Base-by-base conservation (phyloP, 306 rosid species). In the Sechiopsis laciniata region DNA sequence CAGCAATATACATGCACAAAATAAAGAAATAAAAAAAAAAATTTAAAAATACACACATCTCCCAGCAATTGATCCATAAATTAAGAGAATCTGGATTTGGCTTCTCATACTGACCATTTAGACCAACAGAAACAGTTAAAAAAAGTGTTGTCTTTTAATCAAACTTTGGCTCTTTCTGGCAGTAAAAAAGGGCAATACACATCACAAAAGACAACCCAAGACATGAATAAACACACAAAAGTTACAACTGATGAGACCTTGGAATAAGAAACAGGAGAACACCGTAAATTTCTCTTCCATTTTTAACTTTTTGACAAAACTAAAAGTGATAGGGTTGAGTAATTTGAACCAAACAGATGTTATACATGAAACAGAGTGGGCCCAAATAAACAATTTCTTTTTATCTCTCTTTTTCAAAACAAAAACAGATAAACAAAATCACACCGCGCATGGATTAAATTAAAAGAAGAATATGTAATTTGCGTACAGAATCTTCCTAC, bases 401-500 rank as follows among this genome's bases (percentile, higher is more conserved):
- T 3, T 70, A 13, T 70, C 29, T 26, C 29, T 69, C 13, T 20
- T 20, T 15, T 60, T 60, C n/a, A 0, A 1, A 54, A n/a, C 3
- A 40, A 19, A 24, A 37, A 21, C 13, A 73, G 12, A 55, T 54
- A 57, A 73, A 56, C 32, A 22, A 11, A 42, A 12, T 26, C 71
- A 40, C 22, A 48, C 13, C 2, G 2, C 19, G 61, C 61, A 75
- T 10, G 60, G 66, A 75, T 32, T 57, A 50, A 26, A 61, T 29
- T 29, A 6, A 61, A 19, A 26, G 29, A 51, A 24, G 52, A 45
- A 19, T 73, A 73, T 68, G 73, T 67, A 68, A 75, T 61, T 61
- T 52, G 61, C 78, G 71, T 51, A 75, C 68, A 75, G 60, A 52
- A 75, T 75, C 72, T 50, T 75, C 72, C 32, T 45, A 61, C 78